A percentile compares a stretch with the other conserved stretches of the same genome.
Evolutionary conservation across 805 yeast species (phyloP).

Genomic region (Saccharomycopsis olivae): DNA sequence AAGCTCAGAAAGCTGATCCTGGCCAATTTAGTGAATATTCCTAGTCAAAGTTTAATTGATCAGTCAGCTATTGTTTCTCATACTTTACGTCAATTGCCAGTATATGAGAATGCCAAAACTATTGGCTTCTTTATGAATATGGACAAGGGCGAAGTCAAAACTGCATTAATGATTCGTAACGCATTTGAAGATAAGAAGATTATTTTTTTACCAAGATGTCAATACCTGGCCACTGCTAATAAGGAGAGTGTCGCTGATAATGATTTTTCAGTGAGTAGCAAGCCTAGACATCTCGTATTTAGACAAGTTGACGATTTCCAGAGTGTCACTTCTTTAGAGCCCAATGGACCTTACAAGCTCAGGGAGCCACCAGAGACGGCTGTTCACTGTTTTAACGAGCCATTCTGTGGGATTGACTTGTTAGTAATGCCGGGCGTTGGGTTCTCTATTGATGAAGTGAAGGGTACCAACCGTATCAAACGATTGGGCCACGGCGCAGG

Average conservation of each 20-base stretch:
- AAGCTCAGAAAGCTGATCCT: no score
- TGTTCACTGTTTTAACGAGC: not conserved
- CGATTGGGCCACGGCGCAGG: constrained; percentile 93
- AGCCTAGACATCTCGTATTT: constrained; percentile 36
- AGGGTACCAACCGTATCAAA: constrained; percentile 26
- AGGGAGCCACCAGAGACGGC: constrained; percentile 47
- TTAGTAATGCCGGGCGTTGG: constrained; percentile 82
- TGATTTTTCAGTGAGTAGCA: constrained; percentile 8
- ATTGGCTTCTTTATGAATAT: constrained; percentile 70
- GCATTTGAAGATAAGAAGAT: constrained; percentile 40
- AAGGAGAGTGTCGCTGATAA: constrained; percentile 26
- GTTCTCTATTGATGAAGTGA: constrained; percentile 36
- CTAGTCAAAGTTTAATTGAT: no score
- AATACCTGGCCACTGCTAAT: constrained; percentile 10
- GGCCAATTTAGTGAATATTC: no score
- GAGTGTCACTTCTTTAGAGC: constrained; percentile 39
- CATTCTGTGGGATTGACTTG: constrained; percentile 47
- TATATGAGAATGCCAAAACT: constrained; percentile 33
- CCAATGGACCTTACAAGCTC: constrained; percentile 58
- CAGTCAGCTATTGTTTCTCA: constrained; percentile 7
- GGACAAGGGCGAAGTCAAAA: constrained; percentile 61
- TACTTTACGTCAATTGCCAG: constrained; percentile 20
- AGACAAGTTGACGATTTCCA: constrained; percentile 36
- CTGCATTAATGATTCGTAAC: constrained; percentile 39
- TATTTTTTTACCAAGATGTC: constrained; percentile 45